Conservation (phyloP, 2,329 filamentous ascomycete genomes). For the Pseudogymnoascus sp. region DNA sequence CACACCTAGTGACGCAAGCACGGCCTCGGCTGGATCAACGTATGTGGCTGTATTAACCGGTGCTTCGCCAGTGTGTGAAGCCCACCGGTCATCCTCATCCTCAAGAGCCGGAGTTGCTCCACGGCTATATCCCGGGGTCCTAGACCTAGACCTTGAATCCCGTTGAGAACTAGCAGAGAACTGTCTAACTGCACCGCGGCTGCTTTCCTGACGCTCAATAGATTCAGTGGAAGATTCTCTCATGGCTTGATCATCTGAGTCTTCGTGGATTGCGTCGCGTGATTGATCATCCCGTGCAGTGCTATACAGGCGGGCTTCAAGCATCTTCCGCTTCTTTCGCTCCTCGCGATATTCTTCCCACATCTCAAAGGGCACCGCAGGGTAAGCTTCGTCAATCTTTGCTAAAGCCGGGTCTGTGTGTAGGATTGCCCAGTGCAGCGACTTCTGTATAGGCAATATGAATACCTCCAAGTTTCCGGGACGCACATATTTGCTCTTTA, state of each 20-base stretch:
- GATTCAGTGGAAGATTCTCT: neutral
- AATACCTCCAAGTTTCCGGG: conserved; percentile 39
- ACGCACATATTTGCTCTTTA: conserved; percentile 32
- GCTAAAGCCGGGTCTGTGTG: conserved; percentile 40
- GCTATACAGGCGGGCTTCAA: neutral
- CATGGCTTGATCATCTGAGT: neutral
- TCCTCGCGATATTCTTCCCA: conserved; percentile 1
- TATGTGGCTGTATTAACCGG: conserved; percentile 12
- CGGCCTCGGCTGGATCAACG: conserved; percentile 24
- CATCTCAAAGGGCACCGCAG: conserved; percentile 21
- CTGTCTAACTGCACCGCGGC: neutral
- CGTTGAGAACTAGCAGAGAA: neutral
- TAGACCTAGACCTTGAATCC: neutral
- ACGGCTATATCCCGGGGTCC: neutral
- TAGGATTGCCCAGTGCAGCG: conserved; percentile 34
- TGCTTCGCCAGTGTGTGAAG: conserved; percentile 25
- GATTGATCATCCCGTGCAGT: neutral
- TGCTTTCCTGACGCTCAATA: neutral
- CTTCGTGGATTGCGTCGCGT: neutral
- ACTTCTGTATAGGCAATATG: conserved; percentile 35
- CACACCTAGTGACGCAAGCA: conserved; percentile 31
- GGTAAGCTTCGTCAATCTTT: conserved; percentile 17
- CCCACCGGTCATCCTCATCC: conserved; percentile 18
- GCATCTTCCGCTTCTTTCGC: neutral
- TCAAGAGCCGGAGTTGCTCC: conserved; percentile 14